phyloP scores from a whole-genome alignment of 495 filamentous ascomycete genomes.

The Choiromyces venosus region DNA sequence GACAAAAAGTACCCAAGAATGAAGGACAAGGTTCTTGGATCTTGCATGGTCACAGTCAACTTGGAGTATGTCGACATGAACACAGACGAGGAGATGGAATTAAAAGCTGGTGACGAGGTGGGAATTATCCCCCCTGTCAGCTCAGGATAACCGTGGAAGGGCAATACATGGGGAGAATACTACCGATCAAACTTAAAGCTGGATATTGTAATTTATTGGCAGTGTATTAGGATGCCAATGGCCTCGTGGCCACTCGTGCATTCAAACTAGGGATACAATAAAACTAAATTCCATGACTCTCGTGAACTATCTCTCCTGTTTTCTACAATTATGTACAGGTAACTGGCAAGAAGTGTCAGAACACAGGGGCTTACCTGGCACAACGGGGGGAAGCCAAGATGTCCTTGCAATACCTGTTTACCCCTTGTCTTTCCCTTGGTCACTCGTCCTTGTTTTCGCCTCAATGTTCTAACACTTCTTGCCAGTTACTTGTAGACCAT shows the following conservation, averaged over 20 bases:
- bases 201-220: background rate
- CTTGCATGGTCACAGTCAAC: slow-evolving; percentile 80
- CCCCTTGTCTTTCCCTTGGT: too few relatives aligned
- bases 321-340: background rate
- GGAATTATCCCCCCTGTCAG: slow-evolving; percentile 97
- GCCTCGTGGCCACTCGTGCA: background rate
- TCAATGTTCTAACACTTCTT: too few relatives aligned
- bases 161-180: background rate
- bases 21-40: slow-evolving; percentile 60
- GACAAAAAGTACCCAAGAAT: slow-evolving; percentile 81
- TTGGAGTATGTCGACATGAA: slow-evolving; percentile 77
- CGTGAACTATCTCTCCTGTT: background rate
- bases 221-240: background rate
- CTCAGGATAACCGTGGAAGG: slow-evolving; percentile 52
- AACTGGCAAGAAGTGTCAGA: too few relatives aligned
- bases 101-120: slow-evolving; percentile 79
- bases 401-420: too few relatives aligned
- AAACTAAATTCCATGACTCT: background rate
- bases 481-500: too few relatives aligned
- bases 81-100: slow-evolving; percentile 47
- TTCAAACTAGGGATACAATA: background rate
- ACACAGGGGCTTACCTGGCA: too few relatives aligned
- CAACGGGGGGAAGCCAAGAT: too few relatives aligned
- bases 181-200: background rate
- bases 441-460: too few relatives aligned